Evolutionary conservation across 1,284 basidiomycete genomes (phyloP).

Genomic region (Mrakiaceae sp.): DNA sequence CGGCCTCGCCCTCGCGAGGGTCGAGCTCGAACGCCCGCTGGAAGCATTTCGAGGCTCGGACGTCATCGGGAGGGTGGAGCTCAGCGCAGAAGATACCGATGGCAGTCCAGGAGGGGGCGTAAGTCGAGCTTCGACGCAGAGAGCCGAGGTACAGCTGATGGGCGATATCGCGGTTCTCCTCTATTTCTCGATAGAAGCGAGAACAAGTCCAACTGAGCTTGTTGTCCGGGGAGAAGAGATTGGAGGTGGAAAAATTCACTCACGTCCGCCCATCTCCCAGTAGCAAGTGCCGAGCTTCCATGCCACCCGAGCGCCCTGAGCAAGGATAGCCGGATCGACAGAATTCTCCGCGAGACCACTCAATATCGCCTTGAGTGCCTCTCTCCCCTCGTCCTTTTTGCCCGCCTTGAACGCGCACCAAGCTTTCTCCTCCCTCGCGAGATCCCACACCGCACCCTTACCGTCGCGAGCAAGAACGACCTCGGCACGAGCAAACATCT

Average conservation of each 20-base stretch:
- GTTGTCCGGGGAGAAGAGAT: background rate
- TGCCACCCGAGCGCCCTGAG: slow-evolving; percentile 28
- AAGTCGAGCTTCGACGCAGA: slow-evolving; percentile 62
- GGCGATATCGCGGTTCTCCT: slow-evolving; percentile 44
- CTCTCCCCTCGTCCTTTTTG: slow-evolving; percentile 44
- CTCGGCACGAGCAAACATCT: slow-evolving; percentile 41
- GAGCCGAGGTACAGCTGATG: slow-evolving; percentile 74
- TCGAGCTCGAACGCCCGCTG: slow-evolving; percentile 98
- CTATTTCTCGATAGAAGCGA: background rate
- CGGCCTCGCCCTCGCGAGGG: slow-evolving; percentile 74
- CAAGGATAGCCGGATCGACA: too few species aligned
- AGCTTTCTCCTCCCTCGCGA: slow-evolving; percentile 64
- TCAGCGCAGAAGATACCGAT: slow-evolving; percentile 84
- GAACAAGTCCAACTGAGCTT: background rate
- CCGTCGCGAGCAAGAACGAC: slow-evolving; percentile 14
- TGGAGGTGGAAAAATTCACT: slow-evolving; percentile 30
- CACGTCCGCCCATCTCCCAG: slow-evolving; percentile 59
- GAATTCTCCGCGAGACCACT: slow-evolving; percentile 36
- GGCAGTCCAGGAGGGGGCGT: slow-evolving; percentile 85
- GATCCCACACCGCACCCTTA: slow-evolving; percentile 42
- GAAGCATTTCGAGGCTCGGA: slow-evolving; percentile 87
- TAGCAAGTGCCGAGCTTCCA: slow-evolving; percentile 72
- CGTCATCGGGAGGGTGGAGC: slow-evolving; percentile 60
- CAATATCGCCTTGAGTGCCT: slow-evolving; percentile 51
- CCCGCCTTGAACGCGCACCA: slow-evolving; percentile 68